A percentile compares a stretch with the other conserved stretches of the same genome.
phyloP scores from a whole-genome alignment of 805 yeast species.

The Ogataea nitratoaversa region DNA sequence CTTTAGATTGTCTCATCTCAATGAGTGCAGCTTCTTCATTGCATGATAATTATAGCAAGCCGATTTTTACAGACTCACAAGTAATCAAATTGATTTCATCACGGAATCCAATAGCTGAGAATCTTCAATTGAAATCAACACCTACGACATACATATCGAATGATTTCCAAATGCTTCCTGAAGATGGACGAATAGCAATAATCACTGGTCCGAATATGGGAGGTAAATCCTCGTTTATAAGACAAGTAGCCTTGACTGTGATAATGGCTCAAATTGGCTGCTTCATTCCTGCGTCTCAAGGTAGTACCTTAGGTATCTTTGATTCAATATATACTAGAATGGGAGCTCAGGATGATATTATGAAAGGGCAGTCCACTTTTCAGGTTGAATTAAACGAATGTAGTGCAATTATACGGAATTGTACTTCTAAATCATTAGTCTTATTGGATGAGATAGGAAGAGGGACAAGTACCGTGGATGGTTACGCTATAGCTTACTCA shows the following conservation, averaged over 20 bases:
- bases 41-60: constrained; percentile 44
- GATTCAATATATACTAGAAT: constrained; percentile 52
- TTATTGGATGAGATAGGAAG: constrained; percentile 75
- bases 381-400: constrained; percentile 74
- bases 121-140: constrained; percentile 8
- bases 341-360: constrained; percentile 79
- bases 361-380: constrained; percentile 78
- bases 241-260: constrained; percentile 65
- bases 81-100: constrained; percentile 50
- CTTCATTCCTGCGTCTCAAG: constrained; percentile 66
- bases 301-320: constrained; percentile 51
- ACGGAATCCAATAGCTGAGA: constrained; percentile 36
- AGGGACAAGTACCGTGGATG: constrained; percentile 69
- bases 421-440: constrained; percentile 54
- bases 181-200: constrained; percentile 50
- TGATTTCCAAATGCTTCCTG: constrained; percentile 45
- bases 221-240: constrained; percentile 74
- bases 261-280: constrained; percentile 78
- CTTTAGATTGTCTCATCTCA: constrained; percentile 64
- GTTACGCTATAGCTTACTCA: constrained; percentile 75
- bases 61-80: constrained; percentile 45
- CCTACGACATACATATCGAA: constrained; percentile 56
- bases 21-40: constrained; percentile 54
- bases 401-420: constrained; percentile 45
- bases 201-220: constrained; percentile 91